Conservation (phyloP, 2,329 filamentous ascomycete species). For the Capronia americana region DNA sequence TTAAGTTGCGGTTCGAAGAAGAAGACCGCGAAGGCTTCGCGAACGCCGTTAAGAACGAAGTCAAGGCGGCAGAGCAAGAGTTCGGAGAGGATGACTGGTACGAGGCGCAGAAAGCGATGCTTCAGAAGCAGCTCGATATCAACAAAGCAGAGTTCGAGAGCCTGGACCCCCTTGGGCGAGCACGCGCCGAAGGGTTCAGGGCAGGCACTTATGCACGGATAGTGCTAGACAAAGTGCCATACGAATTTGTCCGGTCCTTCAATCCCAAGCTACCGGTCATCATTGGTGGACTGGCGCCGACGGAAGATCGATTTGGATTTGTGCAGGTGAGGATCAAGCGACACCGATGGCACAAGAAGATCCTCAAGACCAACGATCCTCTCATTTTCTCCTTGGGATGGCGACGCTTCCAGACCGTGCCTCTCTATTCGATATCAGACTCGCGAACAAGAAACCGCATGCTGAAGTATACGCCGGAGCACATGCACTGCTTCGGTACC, state of each 20-base stretch:
- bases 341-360: conserved; percentile 99
- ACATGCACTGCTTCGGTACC: conserved; percentile 98
- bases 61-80: conserved; percentile 74
- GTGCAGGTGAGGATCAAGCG: conserved; percentile 96
- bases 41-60: conserved; percentile 78
- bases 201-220: conserved; percentile 94
- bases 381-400: conserved; percentile 96
- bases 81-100: conserved; percentile 99
- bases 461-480: conserved; percentile 98
- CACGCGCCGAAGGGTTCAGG: conserved; percentile 85
- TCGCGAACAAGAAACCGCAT: conserved; percentile 92
- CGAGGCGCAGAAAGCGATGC: conserved; percentile 89
- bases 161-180: conserved; percentile 81
- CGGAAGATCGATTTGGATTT: conserved; percentile 94
- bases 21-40: conserved; percentile 93
- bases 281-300: conserved; percentile 87
- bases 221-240: conserved; percentile 85
- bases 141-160: conserved; percentile 91
- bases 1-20: conserved; percentile 93
- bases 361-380: conserved; percentile 96
- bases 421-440: conserved; percentile 94
- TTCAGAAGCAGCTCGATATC: conserved; percentile 96
- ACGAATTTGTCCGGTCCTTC: conserved; percentile 86
- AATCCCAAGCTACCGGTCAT: conserved; percentile 82
- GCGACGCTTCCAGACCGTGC: conserved; percentile 90